Base-by-base conservation (phyloP, 257 asterid genomes). In the Salvia rosmarinus region DNA sequence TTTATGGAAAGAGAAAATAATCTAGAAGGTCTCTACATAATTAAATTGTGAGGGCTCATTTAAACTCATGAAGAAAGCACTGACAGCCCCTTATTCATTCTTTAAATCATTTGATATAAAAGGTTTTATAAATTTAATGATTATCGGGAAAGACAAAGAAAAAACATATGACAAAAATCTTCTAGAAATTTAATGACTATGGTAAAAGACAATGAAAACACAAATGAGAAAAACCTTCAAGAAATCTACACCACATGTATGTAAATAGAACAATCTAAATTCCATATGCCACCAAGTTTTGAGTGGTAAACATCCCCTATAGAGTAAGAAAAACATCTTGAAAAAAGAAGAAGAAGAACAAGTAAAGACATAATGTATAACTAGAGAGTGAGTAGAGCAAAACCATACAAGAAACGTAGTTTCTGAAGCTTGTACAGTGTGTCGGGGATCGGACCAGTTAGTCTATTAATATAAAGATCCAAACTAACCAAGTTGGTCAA, bases 401-500 rank as follows among this genome's bases (percentile, higher is more conserved):
- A 68, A 19, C 47, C 98, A 66, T 95, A 95, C 99, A 95, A 79
- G 85, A 95, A 91, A 30, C 98, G 95, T 60, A 95, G 85, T 70
- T 25, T 84, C 82, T 80, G 84, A 82, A 95, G 97, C 62, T 67
- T 81, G 76, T 85, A 87, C 89, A 91, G 61, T 42, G 97, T 79
- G 68, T 75, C 85, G 11, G 98, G 99, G 61, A 95, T 91, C 34
- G 90, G 77, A 77, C 99, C 98, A 70, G 9, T 82, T 60, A 95
- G 87, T 23, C 0, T 68, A 82, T 95, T 95, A 75, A 85, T 79
- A 84, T 91, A 95, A 79, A 95, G 98, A 95, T 95, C 98, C 96
- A 95, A 89, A 74, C 98, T 91, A 80, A 95, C 96, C 90, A 95
- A 83, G 83, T 83, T 85, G 75, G 92, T 84, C 80, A 95, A 88